phyloP scores from a whole-genome alignment of 2,329 filamentous ascomycete species.

The Cercospora sesami region DNA sequence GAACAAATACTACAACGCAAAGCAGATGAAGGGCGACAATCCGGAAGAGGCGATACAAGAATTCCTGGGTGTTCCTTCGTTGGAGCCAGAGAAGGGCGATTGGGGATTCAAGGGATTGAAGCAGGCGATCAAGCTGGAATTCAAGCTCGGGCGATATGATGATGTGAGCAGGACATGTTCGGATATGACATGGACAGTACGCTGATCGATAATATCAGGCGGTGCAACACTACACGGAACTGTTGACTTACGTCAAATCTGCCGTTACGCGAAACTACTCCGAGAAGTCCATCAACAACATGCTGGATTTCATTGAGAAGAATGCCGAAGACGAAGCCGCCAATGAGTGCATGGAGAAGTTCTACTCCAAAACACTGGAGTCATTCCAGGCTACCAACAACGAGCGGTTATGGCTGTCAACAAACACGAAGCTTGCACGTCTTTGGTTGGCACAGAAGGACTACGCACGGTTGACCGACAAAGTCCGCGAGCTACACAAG shows the following conservation, averaged over 20 bases:
- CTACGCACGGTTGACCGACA: conserved; percentile 75
- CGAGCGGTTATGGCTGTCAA: conserved; percentile 95
- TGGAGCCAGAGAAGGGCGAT: conserved; percentile 91
- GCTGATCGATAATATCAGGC: conserved; percentile 58
- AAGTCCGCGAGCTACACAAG: conserved; percentile 83
- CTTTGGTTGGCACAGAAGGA: conserved; percentile 90
- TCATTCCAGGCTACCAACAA: conserved; percentile 98
- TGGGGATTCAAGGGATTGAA: conserved; percentile 99
- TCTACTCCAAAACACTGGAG: conserved; percentile 89
- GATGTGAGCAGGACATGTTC: conserved; percentile 55
- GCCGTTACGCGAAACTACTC: conserved; percentile 98
- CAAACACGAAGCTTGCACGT: conserved; percentile 93
- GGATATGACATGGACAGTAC: conserved; percentile 4
- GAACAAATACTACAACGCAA: conserved; percentile 99
- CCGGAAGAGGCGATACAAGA: conserved; percentile 87
- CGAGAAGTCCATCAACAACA: conserved; percentile 99
- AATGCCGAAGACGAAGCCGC: conserved; percentile 70
- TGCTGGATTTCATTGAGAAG: conserved; percentile 97
- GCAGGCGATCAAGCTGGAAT: conserved; percentile 96
- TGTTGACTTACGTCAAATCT: conserved; percentile 95
- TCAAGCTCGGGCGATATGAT: conserved; percentile 83
- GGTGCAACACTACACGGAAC: conserved; percentile 86
- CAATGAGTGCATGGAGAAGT: conserved; percentile 83
- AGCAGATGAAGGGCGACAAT: conserved; percentile 86
- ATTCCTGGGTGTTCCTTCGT: conserved; percentile 80